Evolutionary conservation across 2,329 filamentous ascomycete species (phyloP).

Genomic region (Drechslerella dactyloides): DNA sequence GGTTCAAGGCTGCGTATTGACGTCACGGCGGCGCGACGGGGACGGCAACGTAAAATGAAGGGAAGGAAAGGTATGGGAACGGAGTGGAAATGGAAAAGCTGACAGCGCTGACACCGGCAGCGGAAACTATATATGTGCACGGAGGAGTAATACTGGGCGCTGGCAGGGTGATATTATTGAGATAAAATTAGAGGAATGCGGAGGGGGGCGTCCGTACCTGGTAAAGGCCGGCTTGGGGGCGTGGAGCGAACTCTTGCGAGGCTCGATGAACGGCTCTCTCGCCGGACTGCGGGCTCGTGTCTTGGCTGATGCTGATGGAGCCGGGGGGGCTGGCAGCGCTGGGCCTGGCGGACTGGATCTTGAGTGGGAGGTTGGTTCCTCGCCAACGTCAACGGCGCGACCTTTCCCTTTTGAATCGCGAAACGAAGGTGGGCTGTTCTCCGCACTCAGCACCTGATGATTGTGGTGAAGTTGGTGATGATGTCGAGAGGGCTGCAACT

Average conservation of each 20-base stretch:
- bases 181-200: constrained; percentile 28
- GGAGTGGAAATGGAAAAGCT: neutral
- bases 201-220: constrained; percentile 42
- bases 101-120: neutral
- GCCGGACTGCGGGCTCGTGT: constrained; percentile 21
- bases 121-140: neutral
- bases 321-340: constrained; percentile 16
- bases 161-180: constrained; percentile 7
- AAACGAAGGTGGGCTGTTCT: constrained; percentile 23
- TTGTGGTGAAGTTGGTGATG: constrained; percentile 13
- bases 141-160: neutral
- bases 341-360: neutral
- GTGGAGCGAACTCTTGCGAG: constrained; percentile 47
- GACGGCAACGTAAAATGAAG: neutral
- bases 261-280: constrained; percentile 40
- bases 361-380: constrained; percentile 13
- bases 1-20: constrained; percentile 4
- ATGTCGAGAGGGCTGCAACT: constrained; percentile 6
- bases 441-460: neutral
- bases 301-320: constrained; percentile 18
- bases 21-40: neutral
- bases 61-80: neutral
- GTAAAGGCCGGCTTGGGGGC: constrained; percentile 43
- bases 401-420: constrained; percentile 50
- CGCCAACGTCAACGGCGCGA: constrained; percentile 18